phyloP scores from a whole-genome alignment of 2,329 filamentous ascomycete genomes.

The Aspergillus fructus region DNA sequence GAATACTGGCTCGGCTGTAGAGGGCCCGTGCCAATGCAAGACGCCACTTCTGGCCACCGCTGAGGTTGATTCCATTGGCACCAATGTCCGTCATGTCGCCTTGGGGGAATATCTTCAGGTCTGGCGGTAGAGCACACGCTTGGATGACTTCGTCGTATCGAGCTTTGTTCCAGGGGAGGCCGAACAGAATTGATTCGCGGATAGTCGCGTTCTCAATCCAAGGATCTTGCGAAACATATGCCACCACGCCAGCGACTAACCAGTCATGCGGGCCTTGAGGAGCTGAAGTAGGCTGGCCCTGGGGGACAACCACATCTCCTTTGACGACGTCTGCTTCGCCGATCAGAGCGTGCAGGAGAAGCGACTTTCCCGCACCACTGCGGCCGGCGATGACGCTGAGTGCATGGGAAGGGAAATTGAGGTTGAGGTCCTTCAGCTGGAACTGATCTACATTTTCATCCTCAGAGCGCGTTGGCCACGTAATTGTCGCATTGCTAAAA shows the following conservation, averaged over 20 bases:
- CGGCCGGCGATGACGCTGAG: slow-evolving; percentile 73
- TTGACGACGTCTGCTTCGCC: slow-evolving; percentile 69
- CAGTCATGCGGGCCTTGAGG: slow-evolving; percentile 58
- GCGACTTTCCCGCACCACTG: slow-evolving; percentile 74
- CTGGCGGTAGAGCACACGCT: slow-evolving; percentile 70
- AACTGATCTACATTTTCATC: slow-evolving; percentile 53
- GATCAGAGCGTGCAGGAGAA: slow-evolving; percentile 69
- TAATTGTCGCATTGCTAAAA: slow-evolving; percentile 67
- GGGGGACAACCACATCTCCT: slow-evolving; percentile 57
- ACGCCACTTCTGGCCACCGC: slow-evolving; percentile 78
- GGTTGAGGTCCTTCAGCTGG: slow-evolving; percentile 61
- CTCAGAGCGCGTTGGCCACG: slow-evolving; percentile 68
- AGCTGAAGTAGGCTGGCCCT: slow-evolving; percentile 51
- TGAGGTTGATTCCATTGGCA: slow-evolving; percentile 79
- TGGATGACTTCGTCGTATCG: slow-evolving; percentile 68
- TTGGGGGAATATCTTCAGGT: slow-evolving; percentile 70
- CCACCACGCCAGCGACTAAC: slow-evolving; percentile 67
- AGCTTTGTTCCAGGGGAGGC: slow-evolving; percentile 63
- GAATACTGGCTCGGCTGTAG: slow-evolving; percentile 71
- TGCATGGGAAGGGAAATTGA: slow-evolving; percentile 66
- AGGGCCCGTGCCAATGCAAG: slow-evolving; percentile 74
- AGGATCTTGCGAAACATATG: slow-evolving; percentile 72
- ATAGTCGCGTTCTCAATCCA: slow-evolving; percentile 82
- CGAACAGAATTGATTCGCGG: slow-evolving; percentile 74
- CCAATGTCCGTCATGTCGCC: slow-evolving; percentile 77